Base-by-base conservation (phyloP, 208 protist genomes). In the Borovskyia barvae region DNA sequence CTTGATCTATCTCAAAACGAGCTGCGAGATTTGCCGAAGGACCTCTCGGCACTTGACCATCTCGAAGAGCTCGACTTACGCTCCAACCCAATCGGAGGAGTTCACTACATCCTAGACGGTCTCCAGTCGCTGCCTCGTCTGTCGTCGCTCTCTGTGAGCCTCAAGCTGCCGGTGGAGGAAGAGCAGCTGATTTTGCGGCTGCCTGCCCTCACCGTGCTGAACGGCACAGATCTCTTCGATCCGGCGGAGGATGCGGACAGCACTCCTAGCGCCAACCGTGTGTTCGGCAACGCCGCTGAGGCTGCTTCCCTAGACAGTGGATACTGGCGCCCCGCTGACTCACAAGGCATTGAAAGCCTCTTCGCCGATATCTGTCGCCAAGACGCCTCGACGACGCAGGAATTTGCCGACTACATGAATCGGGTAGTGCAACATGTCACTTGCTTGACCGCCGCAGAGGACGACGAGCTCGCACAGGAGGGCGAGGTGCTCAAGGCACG, bases 401-500 rank as follows among this genome's bases (percentile, higher is more conserved):
- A 87, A 57, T 92, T 90, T 59, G 66, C 69, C 24, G 70, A 82
- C 40, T 93, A 82, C 64, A 63, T 86, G 48, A 50, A 42, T 24
- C 74, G 84, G 55, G 80, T 93, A 17, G 71, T 84, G 28, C 72
- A 82, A 36, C 83, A 90, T 62, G 75, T 90, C 28, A 75, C 58
- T 11, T 79, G 66, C 22, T 71, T 93, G 36, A 80, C 80, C 2
- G 65, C 78, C 2, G 70, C 60, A 2, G 77, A 90, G 52, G 56
- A 68, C 15, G 79, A 90, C 60, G 43, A 56, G 19, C 61, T 74
- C 32, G 48, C 29, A 25, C 78, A 77, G 36, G 72, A 87, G 58
- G 83, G 76, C n/a, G 84, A 93, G 48, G 64, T 85, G 24, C 80
- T 92, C 42, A 93, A 93, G 73, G 82, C 80, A 19, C 78, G 72